A percentile compares a stretch with the other conserved stretches of the same genome.
These are phyloP conservation scores for Metschnikowia anglica DNA, from an alignment of 805 yeast genomes.

Conservation along the genomic window DNA sequence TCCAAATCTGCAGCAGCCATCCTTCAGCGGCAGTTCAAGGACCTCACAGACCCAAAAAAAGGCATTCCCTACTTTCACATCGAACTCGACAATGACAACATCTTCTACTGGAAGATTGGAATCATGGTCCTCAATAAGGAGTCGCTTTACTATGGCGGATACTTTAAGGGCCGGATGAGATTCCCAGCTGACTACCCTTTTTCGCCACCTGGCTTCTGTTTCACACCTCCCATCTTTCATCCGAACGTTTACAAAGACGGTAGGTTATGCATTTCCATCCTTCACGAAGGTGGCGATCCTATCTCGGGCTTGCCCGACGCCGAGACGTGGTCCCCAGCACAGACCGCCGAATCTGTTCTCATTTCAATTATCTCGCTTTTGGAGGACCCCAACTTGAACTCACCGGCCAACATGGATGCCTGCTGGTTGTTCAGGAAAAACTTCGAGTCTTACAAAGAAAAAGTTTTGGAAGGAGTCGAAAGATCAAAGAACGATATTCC, in stretches of 20 bases:
- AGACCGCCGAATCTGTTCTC: slow-evolving; percentile 86
- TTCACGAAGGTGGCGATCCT: slow-evolving; percentile 89
- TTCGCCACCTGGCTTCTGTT: slow-evolving; percentile 88
- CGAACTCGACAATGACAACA: slow-evolving; percentile 56
- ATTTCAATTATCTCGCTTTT: slow-evolving; percentile 86
- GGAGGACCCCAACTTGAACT: slow-evolving; percentile 89
- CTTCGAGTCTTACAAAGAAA: slow-evolving; percentile 69
- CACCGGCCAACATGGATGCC: slow-evolving; percentile 97
- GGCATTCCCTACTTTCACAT: slow-evolving; percentile 63
- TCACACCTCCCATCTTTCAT: slow-evolving; percentile 90
- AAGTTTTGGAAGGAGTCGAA: slow-evolving; percentile 79
- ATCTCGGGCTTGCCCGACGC: slow-evolving; percentile 88
- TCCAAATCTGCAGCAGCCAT: slow-evolving; percentile 74
- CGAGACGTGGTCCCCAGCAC: slow-evolving; percentile 94
- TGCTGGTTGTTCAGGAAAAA: slow-evolving; percentile 85
- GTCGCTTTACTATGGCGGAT: slow-evolving; percentile 91
- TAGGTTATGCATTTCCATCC: slow-evolving; percentile 84
- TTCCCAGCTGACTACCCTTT: slow-evolving; percentile 92
- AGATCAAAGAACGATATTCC: slow-evolving; percentile 85
- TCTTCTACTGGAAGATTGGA: slow-evolving; percentile 76
- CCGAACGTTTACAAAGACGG: slow-evolving; percentile 96
- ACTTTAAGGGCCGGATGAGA: slow-evolving; percentile 89
- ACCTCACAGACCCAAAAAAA: slow-evolving; percentile 88
- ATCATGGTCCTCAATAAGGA: slow-evolving; percentile 89
- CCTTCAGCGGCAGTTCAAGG: slow-evolving; percentile 89